These are phyloP conservation scores for Fusarium bactridioides DNA, from an alignment of 2,329 filamentous ascomycete species.

Conservation along the genomic window DNA sequence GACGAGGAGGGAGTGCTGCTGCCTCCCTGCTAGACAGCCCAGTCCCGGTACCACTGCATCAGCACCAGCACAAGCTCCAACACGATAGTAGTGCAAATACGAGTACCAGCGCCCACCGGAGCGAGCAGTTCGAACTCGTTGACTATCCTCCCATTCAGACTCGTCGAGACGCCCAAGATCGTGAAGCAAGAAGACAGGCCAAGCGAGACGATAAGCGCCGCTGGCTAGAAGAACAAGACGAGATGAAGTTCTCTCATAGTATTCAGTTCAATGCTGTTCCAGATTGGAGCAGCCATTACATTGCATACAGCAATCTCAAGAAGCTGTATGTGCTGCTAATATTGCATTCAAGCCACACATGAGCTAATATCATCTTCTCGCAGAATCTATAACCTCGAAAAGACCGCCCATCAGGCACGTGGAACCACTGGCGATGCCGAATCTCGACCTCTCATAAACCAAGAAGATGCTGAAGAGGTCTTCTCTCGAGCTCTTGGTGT, in stretches of 20 bases:
- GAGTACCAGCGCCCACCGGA: neutral
- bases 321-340: conserved; percentile 76
- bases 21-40: conserved; percentile 18
- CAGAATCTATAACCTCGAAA: conserved; percentile 95
- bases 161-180: conserved; percentile 43
- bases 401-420: conserved; percentile 72
- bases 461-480: conserved; percentile 78
- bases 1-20: conserved; percentile 49
- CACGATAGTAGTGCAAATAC: conserved; percentile 4
- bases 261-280: conserved; percentile 99
- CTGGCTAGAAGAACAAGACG: conserved; percentile 76
- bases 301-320: conserved; percentile 98
- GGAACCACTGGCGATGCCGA: conserved; percentile 72
- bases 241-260: conserved; percentile 99
- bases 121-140: conserved; percentile 52
- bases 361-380: conserved; percentile 45
- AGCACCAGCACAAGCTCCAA: conserved; percentile 6
- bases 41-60: conserved; percentile 4
- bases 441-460: conserved; percentile 80
- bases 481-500: conserved; percentile 84
- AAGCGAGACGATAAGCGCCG: conserved; percentile 70
- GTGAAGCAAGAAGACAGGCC: conserved; percentile 46
- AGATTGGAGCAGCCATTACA: conserved; percentile 99
- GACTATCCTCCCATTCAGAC: conserved; percentile 48
- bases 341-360: neutral